A percentile compares a stretch with the other conserved stretches of the same genome.
These are phyloP conservation scores for Pontederia paniculata DNA, from an alignment of 176 grass and related monocot genomes.

Conservation along the genomic window DNA sequence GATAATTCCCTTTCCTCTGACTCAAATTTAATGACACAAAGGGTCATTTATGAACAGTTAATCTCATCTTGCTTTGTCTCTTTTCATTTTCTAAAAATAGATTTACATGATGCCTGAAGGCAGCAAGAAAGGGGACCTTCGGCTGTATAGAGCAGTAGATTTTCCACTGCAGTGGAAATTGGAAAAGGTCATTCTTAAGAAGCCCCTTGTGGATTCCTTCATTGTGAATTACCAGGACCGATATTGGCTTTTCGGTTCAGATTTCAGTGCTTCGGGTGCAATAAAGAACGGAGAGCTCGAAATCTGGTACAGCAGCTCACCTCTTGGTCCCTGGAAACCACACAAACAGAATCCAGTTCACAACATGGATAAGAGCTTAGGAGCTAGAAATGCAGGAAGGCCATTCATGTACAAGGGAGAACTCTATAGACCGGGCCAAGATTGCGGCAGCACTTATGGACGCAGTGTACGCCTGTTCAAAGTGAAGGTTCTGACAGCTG, in stretches of 20 bases:
- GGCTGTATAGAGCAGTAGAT: slow-evolving; percentile 48
- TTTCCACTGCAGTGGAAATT: slow-evolving; percentile 69
- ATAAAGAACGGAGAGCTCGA: slow-evolving; percentile 47
- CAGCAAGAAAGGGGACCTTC: slow-evolving; percentile 61
- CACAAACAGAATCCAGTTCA: slow-evolving; percentile 56
- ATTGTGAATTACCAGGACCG: slow-evolving; percentile 43
- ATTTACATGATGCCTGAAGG: slow-evolving; percentile 94
- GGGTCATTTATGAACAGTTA: not conserved
- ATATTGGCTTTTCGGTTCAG: slow-evolving; percentile 76
- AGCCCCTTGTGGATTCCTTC: slow-evolving; percentile 70
- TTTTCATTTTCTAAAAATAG: slow-evolving; percentile 19
- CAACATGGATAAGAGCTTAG: slow-evolving; percentile 25
- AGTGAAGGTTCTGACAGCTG: slow-evolving; percentile 52
- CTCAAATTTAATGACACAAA: slow-evolving; percentile 6
- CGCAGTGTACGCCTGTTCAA: slow-evolving; percentile 37
- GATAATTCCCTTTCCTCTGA: not conserved
- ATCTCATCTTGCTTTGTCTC: not conserved
- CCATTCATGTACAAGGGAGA: slow-evolving; percentile 59
- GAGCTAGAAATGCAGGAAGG: slow-evolving; percentile 68
- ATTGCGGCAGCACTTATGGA: slow-evolving; percentile 28
- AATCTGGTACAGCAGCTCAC: slow-evolving; percentile 71
- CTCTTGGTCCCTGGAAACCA: slow-evolving; percentile 52
- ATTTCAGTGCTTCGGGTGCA: slow-evolving; percentile 46
- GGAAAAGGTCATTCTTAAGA: slow-evolving; percentile 66
- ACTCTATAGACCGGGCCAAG: slow-evolving; percentile 66